Base-by-base conservation (phyloP, 257 asterid genomes). In the Solanum appendiculatum region DNA sequence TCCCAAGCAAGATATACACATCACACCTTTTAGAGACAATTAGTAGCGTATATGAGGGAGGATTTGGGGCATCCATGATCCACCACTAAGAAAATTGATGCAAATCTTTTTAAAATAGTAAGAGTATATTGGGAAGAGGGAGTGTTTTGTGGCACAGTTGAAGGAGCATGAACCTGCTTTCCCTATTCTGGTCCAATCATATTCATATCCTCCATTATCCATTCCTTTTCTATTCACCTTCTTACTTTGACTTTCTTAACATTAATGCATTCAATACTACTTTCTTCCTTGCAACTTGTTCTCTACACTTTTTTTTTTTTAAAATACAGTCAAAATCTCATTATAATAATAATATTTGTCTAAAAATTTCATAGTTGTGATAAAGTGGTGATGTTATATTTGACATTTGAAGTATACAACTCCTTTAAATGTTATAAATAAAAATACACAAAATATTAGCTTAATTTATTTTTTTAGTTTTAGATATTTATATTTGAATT, bases 111-210 rank as follows among this genome's bases (percentile, higher is more conserved):
- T 39, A 39, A 75, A 2, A 8, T 70, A 31, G 40, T 77, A 42
- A 37, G 6, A 13, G 56, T 7, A 31, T 44, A 44, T 25, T 8
- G 39, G 64, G 84, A 78, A 78, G 16, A 15, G 40, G 84, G 84
- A 16, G 27, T 4, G 66, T 80, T 78, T 46, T 27, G 36, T 46
- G 84, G 16, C 40, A 44, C 16, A 27, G 66, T 80, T 78, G 46
- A 80, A 80, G 84, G 64, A 78, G 40, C 64, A 14, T 77, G 60
- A 42, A 77, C n/a, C 83, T 40, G 83, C 15, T 25, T n/a, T 42
- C 83, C 3, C 83, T 40, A 7, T 40, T 77, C 23, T 44, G 40
- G 40, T 25, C 84, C 84, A 78, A 78, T 27, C 63, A 78, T 7
- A 77, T 20, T 7, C 46, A n/a, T 1, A 10, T 1, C 46, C 3